phyloP scores from a whole-genome alignment of 768 basidiomycete species.

The Leucocoprinus leucothites region DNA sequence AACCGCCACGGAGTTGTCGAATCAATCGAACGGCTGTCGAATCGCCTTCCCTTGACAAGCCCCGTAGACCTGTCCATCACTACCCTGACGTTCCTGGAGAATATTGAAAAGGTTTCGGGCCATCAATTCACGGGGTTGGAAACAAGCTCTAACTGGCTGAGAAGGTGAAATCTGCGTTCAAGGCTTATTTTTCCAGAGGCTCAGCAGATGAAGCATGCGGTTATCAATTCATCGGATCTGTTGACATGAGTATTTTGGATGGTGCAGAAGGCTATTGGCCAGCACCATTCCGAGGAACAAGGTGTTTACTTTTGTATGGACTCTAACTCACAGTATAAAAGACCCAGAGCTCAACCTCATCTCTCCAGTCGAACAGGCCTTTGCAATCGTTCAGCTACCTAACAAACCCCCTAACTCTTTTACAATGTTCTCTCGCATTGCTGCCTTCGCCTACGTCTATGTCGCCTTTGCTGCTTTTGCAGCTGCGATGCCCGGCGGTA shows the following conservation, averaged over 20 bases:
- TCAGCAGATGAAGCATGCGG: conserved; percentile 1
- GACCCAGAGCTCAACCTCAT: background rate
- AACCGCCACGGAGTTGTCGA: background rate
- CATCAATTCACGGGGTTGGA: too few species aligned
- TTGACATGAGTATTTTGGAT: background rate
- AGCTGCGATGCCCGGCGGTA: conserved; percentile 22
- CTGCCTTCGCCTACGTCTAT: conserved; percentile 20
- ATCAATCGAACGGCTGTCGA: background rate
- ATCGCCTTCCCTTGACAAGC: background rate
- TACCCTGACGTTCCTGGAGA: background rate
- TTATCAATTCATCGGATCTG: background rate
- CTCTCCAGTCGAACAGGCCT: conserved; percentile 19
- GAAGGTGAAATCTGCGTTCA: too few species aligned
- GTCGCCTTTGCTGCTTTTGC: conserved; percentile 24
- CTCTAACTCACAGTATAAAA: conserved; percentile 13
- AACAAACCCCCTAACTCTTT: background rate
- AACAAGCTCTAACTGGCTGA: too few species aligned
- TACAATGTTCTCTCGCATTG: conserved; percentile 25
- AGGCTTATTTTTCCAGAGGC: background rate
- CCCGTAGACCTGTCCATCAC: conserved; percentile 2
- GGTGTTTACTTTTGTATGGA: background rate
- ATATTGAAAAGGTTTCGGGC: background rate
- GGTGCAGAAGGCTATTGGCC: background rate
- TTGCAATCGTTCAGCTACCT: conserved; percentile 11
- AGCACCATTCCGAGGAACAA: background rate